Conservation (phyloP, 208 protist genomes). For the Leishmania guyanensis region DNA sequence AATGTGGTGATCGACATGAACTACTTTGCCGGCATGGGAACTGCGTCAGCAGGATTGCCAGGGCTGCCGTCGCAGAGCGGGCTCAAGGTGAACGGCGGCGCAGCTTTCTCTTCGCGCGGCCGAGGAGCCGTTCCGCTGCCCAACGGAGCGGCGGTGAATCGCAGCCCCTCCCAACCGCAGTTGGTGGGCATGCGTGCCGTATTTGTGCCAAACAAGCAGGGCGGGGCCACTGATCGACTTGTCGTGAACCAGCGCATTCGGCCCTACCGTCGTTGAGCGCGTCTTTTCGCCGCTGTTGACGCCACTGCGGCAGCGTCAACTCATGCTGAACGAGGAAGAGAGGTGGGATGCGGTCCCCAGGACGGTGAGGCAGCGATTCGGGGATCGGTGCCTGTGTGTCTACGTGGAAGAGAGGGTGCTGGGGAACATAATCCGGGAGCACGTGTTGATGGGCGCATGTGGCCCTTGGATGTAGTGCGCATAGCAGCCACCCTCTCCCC, state of each 20-base stretch:
- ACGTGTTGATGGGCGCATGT: not conserved
- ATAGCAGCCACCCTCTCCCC: not conserved
- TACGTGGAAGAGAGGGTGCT: not conserved
- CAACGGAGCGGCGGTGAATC: not conserved
- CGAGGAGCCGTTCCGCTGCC: not conserved
- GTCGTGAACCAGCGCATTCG: slow-evolving; percentile 16
- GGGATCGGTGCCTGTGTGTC: not conserved
- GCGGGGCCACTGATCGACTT: slow-evolving; percentile 18
- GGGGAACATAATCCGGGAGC: not conserved
- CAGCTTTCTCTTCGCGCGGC: not conserved
- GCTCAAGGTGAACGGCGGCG: not conserved
- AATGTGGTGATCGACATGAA: slow-evolving; percentile 82
- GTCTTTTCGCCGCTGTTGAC: not conserved
- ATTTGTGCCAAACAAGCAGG: slow-evolving; percentile 2
- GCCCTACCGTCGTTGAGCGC: slow-evolving; percentile 21
- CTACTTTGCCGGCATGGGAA: slow-evolving; percentile 23
- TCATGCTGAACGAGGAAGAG: not conserved
- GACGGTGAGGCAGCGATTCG: not conserved
- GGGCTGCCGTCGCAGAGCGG: slow-evolving; percentile 6
- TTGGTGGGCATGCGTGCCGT: slow-evolving; percentile 6
- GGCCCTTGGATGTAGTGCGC: not conserved
- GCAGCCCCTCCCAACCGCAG: not conserved
- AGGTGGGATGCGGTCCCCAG: not conserved
- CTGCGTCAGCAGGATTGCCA: not conserved
- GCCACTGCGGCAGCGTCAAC: not conserved